These are phyloP conservation scores for Pseudocercospora cruenta DNA, from an alignment of 2,329 filamentous ascomycete genomes.

Conservation along the genomic window DNA sequence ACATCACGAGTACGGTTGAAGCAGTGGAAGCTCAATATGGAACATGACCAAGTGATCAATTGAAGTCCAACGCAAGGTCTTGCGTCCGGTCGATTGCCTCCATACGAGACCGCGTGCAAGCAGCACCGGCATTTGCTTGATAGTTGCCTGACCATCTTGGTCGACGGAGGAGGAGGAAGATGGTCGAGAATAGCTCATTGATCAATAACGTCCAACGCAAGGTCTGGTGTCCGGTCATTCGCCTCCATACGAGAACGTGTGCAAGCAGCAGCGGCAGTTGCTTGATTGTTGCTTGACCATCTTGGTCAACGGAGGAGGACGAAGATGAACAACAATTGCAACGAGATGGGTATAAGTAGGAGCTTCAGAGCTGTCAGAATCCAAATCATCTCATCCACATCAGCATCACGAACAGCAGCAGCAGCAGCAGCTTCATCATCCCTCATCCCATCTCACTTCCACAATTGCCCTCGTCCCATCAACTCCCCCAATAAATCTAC, in stretches of 20 bases:
- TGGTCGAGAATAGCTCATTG: neutral
- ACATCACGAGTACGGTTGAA: neutral
- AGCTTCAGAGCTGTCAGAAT: neutral
- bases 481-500: neutral
- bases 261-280: neutral
- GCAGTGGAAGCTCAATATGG: neutral
- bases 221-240: neutral
- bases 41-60: neutral
- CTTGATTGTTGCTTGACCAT: neutral
- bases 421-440: neutral
- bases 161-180: neutral
- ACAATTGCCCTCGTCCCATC: neutral
- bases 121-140: neutral
- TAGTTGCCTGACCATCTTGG: neutral
- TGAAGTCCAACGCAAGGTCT: neutral
- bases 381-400: neutral
- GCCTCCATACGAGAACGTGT: neutral
- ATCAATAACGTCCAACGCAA: neutral
- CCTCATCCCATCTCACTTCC: no score
- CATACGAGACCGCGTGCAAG: neutral
- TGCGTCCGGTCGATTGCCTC: neutral
- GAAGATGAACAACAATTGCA: neutral
- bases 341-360: neutral
- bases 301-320: neutral
- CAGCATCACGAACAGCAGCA: neutral